phyloP scores from a whole-genome alignment of 2,329 filamentous ascomycete species.

The Fusarium buharicum region DNA sequence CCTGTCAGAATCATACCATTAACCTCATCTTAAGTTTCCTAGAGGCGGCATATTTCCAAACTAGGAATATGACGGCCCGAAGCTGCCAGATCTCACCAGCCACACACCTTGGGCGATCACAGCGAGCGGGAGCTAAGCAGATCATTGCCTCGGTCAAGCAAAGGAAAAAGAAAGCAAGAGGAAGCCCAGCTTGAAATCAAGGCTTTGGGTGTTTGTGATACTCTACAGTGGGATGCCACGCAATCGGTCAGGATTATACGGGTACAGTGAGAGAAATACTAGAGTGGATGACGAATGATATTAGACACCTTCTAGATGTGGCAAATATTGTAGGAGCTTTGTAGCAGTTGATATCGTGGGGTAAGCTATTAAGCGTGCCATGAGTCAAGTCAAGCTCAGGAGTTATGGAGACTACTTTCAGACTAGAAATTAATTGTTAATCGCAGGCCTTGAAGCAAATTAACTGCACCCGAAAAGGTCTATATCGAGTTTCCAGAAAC shows the following conservation, averaged over 20 bases:
- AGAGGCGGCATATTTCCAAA: background rate
- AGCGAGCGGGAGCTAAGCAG: conserved; percentile 29
- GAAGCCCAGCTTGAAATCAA: background rate
- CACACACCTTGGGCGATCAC: conserved; percentile 29
- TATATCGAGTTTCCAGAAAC: background rate
- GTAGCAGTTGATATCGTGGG: background rate
- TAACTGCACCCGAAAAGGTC: background rate
- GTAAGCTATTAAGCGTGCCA: background rate
- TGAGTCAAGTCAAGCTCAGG: background rate
- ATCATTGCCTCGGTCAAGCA: conserved; percentile 14
- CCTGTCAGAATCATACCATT: background rate
- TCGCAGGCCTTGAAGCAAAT: background rate
- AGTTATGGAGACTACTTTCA: too few relatives aligned
- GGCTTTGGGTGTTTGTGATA: background rate
- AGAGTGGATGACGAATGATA: too few relatives aligned
- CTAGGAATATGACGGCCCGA: conserved; percentile 7
- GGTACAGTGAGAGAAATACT: too few relatives aligned
- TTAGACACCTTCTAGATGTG: background rate
- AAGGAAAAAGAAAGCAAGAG: background rate
- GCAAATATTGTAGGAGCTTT: background rate
- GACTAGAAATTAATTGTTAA: too few relatives aligned
- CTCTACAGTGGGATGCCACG: background rate
- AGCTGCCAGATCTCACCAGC: conserved; percentile 35
- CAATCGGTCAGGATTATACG: background rate
- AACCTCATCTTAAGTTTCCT: conserved; percentile 2